phyloP scores from a whole-genome alignment of 2,329 filamentous ascomycete genomes.

The Polytolypa hystricis region DNA sequence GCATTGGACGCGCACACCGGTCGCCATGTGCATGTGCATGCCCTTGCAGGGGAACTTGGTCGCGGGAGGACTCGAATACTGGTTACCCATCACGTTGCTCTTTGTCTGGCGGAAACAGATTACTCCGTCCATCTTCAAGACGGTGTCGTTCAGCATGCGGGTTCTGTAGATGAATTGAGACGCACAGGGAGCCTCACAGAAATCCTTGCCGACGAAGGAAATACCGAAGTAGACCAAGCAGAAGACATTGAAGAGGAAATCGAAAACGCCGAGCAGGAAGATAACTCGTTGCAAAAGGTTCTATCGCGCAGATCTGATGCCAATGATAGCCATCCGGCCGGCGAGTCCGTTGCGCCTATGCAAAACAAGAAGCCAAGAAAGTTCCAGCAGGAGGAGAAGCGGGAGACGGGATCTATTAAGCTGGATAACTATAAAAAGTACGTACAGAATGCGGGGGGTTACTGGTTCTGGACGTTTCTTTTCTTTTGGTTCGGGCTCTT shows the following conservation, averaged over 20 bases:
- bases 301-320: slow-evolving; percentile 17
- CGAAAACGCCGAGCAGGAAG: slow-evolving; percentile 25
- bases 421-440: slow-evolving; percentile 57
- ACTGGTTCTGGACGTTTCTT: slow-evolving; percentile 47
- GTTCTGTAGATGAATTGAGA: slow-evolving; percentile 50
- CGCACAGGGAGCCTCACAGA: slow-evolving; percentile 30
- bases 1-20: slow-evolving; percentile 72
- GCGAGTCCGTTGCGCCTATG: slow-evolving; percentile 8
- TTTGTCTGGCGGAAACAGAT: slow-evolving; percentile 59
- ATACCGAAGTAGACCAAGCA: slow-evolving; percentile 42
- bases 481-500: slow-evolving; percentile 44
- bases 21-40: slow-evolving; percentile 66
- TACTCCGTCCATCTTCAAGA: slow-evolving; percentile 64
- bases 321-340: slow-evolving; percentile 10
- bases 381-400: slow-evolving; percentile 66
- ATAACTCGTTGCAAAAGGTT: slow-evolving; percentile 39
- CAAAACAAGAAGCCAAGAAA: slow-evolving; percentile 42
- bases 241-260: slow-evolving; percentile 27
- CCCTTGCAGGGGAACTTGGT: slow-evolving; percentile 59
- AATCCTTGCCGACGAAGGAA: slow-evolving; percentile 28
- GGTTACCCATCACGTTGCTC: slow-evolving; percentile 67
- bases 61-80: slow-evolving; percentile 61
- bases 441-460: slow-evolving; percentile 54
- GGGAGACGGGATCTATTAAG: slow-evolving; percentile 60
- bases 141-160: slow-evolving; percentile 53